Evolutionary conservation across 768 basidiomycete species (phyloP).

Genomic region (Russula sp.): DNA sequence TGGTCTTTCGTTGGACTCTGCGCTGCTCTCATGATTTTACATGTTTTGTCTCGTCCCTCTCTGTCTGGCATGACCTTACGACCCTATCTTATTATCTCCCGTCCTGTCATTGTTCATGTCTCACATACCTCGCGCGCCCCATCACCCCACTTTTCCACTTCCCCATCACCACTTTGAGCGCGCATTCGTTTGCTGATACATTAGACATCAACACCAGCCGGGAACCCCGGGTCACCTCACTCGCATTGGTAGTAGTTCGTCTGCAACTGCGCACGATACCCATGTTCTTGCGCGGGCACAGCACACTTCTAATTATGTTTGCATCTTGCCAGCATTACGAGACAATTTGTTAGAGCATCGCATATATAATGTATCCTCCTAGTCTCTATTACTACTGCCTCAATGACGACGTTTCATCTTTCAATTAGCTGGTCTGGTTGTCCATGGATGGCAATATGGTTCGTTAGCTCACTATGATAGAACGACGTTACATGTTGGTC

Average conservation of each 20-base stretch:
- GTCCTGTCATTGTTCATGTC: slow-evolving; percentile 33
- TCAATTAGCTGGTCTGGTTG: background rate
- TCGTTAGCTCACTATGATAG: background rate
- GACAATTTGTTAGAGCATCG: slow-evolving; percentile 69
- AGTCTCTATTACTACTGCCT: slow-evolving; percentile 19
- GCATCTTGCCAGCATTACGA: slow-evolving; percentile 46
- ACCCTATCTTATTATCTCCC: slow-evolving; percentile 26
- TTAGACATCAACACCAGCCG: slow-evolving; percentile 27
- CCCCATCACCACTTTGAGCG: slow-evolving; percentile 28
- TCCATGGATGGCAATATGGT: background rate
- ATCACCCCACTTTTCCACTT: slow-evolving; percentile 21
- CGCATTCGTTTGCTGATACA: slow-evolving; percentile 25
- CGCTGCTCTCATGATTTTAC: slow-evolving; percentile 54
- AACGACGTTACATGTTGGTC: too few species aligned
- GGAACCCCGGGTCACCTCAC: slow-evolving; percentile 21
- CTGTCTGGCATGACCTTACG: slow-evolving; percentile 35
- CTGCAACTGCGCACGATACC: slow-evolving; percentile 40
- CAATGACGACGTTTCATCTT: slow-evolving; percentile 15
- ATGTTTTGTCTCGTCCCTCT: slow-evolving; percentile 51
- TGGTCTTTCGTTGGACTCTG: slow-evolving; percentile 35
- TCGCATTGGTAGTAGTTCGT: slow-evolving; percentile 30
- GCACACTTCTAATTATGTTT: slow-evolving; percentile 32
- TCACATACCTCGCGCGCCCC: slow-evolving; percentile 32
- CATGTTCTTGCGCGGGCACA: slow-evolving; percentile 35
- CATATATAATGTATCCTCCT: slow-evolving; percentile 36